phyloP scores from a whole-genome alignment of 2,329 filamentous ascomycete species.

The Arthrocladium fulminans region DNA sequence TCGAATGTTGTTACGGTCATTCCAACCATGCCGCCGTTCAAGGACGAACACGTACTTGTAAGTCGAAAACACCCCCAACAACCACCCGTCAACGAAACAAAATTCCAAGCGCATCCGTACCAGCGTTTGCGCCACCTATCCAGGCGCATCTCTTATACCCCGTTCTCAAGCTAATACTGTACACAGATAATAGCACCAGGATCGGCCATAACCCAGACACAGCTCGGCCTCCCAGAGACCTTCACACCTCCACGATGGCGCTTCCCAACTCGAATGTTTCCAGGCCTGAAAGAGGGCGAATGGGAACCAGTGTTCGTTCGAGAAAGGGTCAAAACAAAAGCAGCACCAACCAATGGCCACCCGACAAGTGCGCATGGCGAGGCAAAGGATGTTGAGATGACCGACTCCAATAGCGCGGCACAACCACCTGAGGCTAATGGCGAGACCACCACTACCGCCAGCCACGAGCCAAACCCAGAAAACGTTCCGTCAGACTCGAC shows the following conservation, averaged over 20 bases:
- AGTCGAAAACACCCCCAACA: constrained; percentile 13
- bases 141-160: background rate
- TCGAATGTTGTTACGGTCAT: background rate
- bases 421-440: constrained; percentile 7
- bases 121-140: constrained; percentile 12
- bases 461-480: constrained; percentile 3
- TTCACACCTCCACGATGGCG: constrained; percentile 83
- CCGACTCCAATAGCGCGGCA: constrained; percentile 8
- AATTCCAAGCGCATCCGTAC: too few relatives aligned
- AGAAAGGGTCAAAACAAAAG: constrained; percentile 32
- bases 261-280: constrained; percentile 89
- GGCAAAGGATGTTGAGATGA: constrained; percentile 20
- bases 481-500: constrained; percentile 6
- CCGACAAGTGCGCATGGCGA: constrained; percentile 12
- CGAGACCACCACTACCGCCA: background rate
- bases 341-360: constrained; percentile 12
- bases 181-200: constrained; percentile 51
- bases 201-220: constrained; percentile 81
- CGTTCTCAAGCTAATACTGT: background rate
- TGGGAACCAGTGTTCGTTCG: constrained; percentile 76
- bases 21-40: constrained; percentile 41
- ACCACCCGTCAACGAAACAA: background rate
- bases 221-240: constrained; percentile 80
- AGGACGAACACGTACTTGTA: constrained; percentile 46
- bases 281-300: constrained; percentile 63